These are phyloP conservation scores for Cyberlindnera petersonii DNA, from an alignment of 805 yeast genomes.

Conservation along the genomic window DNA sequence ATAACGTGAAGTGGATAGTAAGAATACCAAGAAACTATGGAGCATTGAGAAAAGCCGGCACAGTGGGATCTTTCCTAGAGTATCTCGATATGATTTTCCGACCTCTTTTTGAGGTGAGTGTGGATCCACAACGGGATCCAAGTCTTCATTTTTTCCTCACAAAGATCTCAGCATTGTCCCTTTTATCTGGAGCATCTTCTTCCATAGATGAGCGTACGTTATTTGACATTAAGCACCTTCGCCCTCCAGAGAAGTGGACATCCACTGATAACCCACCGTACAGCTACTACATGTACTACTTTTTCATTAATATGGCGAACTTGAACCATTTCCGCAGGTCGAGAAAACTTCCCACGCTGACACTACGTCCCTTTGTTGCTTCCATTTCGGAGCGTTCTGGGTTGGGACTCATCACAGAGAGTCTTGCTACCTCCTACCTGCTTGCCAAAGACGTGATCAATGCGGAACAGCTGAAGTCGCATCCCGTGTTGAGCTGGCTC, in stretches of 20 bases:
- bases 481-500: conserved; percentile 26
- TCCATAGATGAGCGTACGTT: conserved; percentile 18
- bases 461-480: conserved; percentile 24
- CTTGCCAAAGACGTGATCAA: conserved; percentile 24
- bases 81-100: conserved; percentile 31
- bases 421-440: conserved; percentile 23
- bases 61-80: conserved; percentile 30
- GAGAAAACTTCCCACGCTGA: conserved; percentile 16
- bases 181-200: conserved; percentile 26
- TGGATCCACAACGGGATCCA: conserved; percentile 23
- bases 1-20: conserved; percentile 38
- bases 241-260: conserved; percentile 32
- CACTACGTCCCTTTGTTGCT: conserved; percentile 24
- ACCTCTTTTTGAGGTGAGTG: conserved; percentile 30
- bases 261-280: conserved; percentile 36
- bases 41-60: conserved; percentile 19
- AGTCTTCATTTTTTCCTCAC: conserved; percentile 31
- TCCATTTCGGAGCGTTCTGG: conserved; percentile 25
- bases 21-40: conserved; percentile 32
- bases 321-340: conserved; percentile 23
- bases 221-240: conserved; percentile 18
- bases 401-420: conserved; percentile 26
- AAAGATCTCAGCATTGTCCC: conserved; percentile 32
- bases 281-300: conserved; percentile 36
- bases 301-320: conserved; percentile 25